Evolutionary conservation across 73 alveolate genomes (phyloP).

Genomic region (Tetrahymena thermophila): DNA sequence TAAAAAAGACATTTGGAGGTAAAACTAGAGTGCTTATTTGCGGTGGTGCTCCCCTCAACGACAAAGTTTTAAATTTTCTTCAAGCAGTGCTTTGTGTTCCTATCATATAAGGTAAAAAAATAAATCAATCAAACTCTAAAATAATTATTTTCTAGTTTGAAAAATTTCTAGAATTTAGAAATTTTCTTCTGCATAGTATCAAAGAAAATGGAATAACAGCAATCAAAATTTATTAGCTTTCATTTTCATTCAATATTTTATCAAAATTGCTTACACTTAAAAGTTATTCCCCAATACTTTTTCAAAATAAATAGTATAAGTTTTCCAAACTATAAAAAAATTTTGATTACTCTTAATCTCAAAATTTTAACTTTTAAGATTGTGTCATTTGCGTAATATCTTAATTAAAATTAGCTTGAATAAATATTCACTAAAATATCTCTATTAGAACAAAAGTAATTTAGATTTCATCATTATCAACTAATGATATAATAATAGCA

Average conservation of each 20-base stretch:
- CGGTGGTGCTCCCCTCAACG: conserved; percentile 77
- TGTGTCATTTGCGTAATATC: neutral
- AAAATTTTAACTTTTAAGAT: neutral
- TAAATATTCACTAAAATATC: neutral
- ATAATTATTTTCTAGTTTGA: neutral
- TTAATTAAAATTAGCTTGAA: neutral
- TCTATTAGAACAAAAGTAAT: neutral
- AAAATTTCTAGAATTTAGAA: neutral
- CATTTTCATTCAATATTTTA: neutral
- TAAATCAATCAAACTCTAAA: neutral
- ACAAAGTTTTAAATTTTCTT: conserved; percentile 43
- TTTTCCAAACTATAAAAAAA: neutral
- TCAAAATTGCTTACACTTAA: neutral
- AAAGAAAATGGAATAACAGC: neutral
- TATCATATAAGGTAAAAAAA: conserved; percentile 53
- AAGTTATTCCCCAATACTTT: neutral
- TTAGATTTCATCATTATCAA: no score
- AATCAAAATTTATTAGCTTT: neutral
- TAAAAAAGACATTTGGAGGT: conserved; percentile 61
- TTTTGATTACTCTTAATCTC: neutral
- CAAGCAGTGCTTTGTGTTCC: conserved; percentile 61
- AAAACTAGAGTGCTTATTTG: conserved; percentile 57
- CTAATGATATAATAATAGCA: no score
- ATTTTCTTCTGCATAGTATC: neutral
- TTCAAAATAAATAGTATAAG: neutral